These are phyloP conservation scores for Vararia minispora DNA, from an alignment of 768 basidiomycete species.

Conservation along the genomic window DNA sequence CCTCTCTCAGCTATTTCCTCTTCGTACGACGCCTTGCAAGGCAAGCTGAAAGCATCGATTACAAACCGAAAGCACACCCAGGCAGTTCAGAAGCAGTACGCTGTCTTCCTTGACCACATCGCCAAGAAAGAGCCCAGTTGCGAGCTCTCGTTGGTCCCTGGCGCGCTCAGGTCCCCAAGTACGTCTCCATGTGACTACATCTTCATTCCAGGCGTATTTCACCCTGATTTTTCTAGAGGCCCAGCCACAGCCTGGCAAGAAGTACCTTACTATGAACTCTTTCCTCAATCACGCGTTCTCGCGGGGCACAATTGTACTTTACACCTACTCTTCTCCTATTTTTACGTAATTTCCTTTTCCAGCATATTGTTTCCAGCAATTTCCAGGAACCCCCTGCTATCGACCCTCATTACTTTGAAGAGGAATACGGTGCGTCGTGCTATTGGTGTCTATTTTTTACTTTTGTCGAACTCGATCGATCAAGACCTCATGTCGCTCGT, in stretches of 20 bases:
- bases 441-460: not conserved
- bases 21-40: slow-evolving; percentile 3
- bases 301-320: slow-evolving; percentile 12
- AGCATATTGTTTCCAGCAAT: slow-evolving; percentile 12
- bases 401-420: slow-evolving; percentile 14
- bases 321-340: not conserved
- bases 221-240: not conserved
- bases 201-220: not conserved
- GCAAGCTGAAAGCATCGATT: slow-evolving; percentile 1
- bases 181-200: not conserved
- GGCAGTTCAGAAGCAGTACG: slow-evolving; percentile 9
- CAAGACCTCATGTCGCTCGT: slow-evolving; percentile 8
- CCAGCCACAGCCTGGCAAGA: slow-evolving; percentile 2
- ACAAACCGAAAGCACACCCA: slow-evolving; percentile 1
- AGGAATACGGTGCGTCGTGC: slow-evolving; percentile 9
- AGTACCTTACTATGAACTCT: slow-evolving; percentile 1
- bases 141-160: slow-evolving; percentile 1
- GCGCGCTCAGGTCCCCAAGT: not conserved
- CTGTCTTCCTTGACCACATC: slow-evolving; percentile 7
- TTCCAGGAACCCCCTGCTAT: slow-evolving; percentile 8
- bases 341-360: not conserved
- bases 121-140: slow-evolving; percentile 3
- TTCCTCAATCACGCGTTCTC: slow-evolving; percentile 8
- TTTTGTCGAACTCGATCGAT: not conserved
- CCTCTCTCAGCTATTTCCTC: slow-evolving; percentile 4